These are phyloP conservation scores for Camellia sinensis DNA, from an alignment of 148 eudicot genomes.

Conservation along the genomic window DNA sequence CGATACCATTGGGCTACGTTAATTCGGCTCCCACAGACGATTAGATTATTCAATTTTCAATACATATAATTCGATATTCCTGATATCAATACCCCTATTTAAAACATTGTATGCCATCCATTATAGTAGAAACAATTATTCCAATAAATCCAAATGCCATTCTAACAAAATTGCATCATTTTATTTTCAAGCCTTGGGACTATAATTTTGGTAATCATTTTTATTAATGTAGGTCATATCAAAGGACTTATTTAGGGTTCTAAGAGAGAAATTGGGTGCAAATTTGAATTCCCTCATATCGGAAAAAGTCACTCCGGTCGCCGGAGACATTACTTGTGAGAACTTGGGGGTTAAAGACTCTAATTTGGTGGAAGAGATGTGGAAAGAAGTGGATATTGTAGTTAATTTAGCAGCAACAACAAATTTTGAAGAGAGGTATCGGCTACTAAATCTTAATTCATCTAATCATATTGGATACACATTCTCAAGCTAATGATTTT, in stretches of 20 bases:
- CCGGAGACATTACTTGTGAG: conserved; percentile 51
- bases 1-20: too few relatives aligned
- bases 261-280: conserved; percentile 49
- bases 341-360: conserved; percentile 48
- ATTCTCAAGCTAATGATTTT: too few relatives aligned
- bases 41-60: too few relatives aligned
- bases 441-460: conserved; percentile 7
- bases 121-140: too few relatives aligned
- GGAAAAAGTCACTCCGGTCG: conserved; percentile 47
- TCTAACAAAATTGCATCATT: neutral
- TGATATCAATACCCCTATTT: too few relatives aligned
- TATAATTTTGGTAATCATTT: too few relatives aligned
- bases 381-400: conserved; percentile 43
- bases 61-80: too few relatives aligned
- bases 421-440: conserved; percentile 42
- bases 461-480: neutral
- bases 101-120: too few relatives aligned
- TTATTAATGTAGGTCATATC: conserved; percentile 39
- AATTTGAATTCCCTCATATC: conserved; percentile 33
- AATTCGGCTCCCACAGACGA: too few relatives aligned
- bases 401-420: conserved; percentile 65
- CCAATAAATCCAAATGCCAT: neutral
- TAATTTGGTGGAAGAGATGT: conserved; percentile 35
- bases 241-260: conserved; percentile 54
- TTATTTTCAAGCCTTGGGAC: too few relatives aligned